Conservation (phyloP, 2,329 filamentous ascomycete genomes). For the Clarireedia paspali region DNA sequence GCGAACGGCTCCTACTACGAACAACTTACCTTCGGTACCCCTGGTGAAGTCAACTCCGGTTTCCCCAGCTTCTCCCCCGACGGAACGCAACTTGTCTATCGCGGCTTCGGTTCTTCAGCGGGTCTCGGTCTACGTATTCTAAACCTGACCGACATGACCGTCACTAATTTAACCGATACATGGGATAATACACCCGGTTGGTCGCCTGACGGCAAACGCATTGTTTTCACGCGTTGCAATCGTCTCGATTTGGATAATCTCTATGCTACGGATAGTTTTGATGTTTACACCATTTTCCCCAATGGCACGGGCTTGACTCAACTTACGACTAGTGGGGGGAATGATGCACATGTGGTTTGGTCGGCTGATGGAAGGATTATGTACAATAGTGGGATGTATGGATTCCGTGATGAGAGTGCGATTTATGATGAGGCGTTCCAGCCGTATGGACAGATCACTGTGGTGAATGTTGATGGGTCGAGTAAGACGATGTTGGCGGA, state of each 20-base stretch:
- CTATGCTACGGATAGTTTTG: slow-evolving; percentile 25
- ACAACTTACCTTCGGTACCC: slow-evolving; percentile 29
- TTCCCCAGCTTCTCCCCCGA: slow-evolving; percentile 35
- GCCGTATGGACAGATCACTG: slow-evolving; percentile 37
- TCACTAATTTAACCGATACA: slow-evolving; percentile 30
- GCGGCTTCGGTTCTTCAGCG: slow-evolving; percentile 25
- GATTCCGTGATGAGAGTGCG: slow-evolving; percentile 35
- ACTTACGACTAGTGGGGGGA: slow-evolving; percentile 31
- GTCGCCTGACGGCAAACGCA: slow-evolving; percentile 33
- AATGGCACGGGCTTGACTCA: slow-evolving; percentile 32
- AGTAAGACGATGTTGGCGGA: slow-evolving; percentile 28
- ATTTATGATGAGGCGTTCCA: slow-evolving; percentile 38
- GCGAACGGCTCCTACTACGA: slow-evolving; percentile 20
- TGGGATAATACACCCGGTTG: slow-evolving; percentile 35
- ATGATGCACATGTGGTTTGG: slow-evolving; percentile 40
- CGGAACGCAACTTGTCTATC: slow-evolving; percentile 32
- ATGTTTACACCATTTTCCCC: slow-evolving; percentile 35
- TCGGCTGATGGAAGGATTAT: slow-evolving; percentile 35
- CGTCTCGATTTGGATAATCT: slow-evolving; percentile 15
- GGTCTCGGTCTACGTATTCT: slow-evolving; percentile 29
- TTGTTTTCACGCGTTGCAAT: slow-evolving; percentile 33
- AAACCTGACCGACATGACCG: slow-evolving; percentile 22
- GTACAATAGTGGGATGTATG: slow-evolving; percentile 36
- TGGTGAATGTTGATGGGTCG: slow-evolving; percentile 36
- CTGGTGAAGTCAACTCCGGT: slow-evolving; percentile 29